Evolutionary conservation across 768 basidiomycete genomes (phyloP), one percentile per base, ranked within the genome.

Genomic region (Gyrodon lividus): DNA sequence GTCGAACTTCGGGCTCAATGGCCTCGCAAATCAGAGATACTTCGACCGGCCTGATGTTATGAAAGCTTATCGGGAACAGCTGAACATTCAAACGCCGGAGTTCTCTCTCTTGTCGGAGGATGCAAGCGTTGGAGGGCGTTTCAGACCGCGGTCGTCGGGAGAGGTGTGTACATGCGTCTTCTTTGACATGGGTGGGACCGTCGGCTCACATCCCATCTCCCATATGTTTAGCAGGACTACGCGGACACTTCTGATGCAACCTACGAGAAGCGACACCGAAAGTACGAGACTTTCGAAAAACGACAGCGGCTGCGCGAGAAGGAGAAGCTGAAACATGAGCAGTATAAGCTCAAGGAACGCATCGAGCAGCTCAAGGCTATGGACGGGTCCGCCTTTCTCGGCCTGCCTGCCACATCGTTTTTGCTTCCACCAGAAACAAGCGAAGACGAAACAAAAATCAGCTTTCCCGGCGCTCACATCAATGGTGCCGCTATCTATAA

Each of bases 271-370:
- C 81, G 90, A 39, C 92, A 96, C 69, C 79, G 84, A 46, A 92
- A 89, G 64, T 93, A 89, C 68, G 92, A 94, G 66, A 79, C 79
- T 13, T 87, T 89, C 52, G 93, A 95, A 70, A 91, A 90, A 65
- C 81, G 91, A 7, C 83, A 86, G 63, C 86, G 92, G 4, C 72
- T 89, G 30, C 82, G 92, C 48, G 92, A 95, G 71, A 92, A 92
- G 70, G 92, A 96, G 70, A 92, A 92, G 65, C 79, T 95, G 48
- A 87, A 89, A 69, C 87, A 92, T 58, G 92, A 94, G 63, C 90
- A 92, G 59, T 92, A 93, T 72, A 92, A 92, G 65, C 82, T 96
- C 62, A 87, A 88, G 67, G 87, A 92, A 62, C 83, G 92, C 31
- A 87, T 94, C 54, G 91, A 94, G 46, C 87, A 93, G 62, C 76